Percentiles rank a stretch among this genome's conserved stretches.
These are phyloP conservation scores for Scleromitrula shiraiana DNA, from an alignment of 2,329 filamentous ascomycete species.

Conservation along the genomic window DNA sequence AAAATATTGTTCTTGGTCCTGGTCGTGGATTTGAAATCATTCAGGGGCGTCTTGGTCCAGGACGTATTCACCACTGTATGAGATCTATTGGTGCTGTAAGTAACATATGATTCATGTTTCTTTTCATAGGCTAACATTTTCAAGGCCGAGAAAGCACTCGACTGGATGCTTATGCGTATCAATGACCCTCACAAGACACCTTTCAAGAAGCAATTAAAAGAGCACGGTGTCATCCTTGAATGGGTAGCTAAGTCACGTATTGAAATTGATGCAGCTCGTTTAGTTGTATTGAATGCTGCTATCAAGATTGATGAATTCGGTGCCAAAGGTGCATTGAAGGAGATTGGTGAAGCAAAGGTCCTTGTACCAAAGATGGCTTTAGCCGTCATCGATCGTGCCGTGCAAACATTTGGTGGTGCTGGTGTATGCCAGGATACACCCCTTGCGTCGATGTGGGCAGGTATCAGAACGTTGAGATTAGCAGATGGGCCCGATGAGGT, in stretches of 20 bases:
- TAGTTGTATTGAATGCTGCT: conserved; percentile 88
- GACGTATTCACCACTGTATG: conserved; percentile 98
- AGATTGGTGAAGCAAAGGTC: conserved; percentile 94
- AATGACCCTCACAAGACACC: conserved; percentile 88
- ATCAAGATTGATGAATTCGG: conserved; percentile 87
- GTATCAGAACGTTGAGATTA: conserved; percentile 72
- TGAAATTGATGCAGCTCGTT: conserved; percentile 85
- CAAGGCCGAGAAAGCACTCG: conserved; percentile 76
- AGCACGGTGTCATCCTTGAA: conserved; percentile 91
- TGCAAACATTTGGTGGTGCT: conserved; percentile 85
- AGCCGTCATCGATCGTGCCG: conserved; percentile 84
- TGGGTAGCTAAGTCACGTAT: conserved; percentile 89
- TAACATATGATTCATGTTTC: conserved; percentile 12
- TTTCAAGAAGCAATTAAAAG: conserved; percentile 77
- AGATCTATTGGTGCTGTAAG: conserved; percentile 75
- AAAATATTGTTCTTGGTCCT: conserved; percentile 83
- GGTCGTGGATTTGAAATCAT: conserved; percentile 97
- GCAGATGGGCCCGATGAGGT: conserved; percentile 97
- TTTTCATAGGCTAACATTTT: conserved; percentile 12
- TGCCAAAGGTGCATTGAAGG: conserved; percentile 81
- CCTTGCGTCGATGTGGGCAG: conserved; percentile 73
- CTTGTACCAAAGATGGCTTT: conserved; percentile 76
- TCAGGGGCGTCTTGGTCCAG: conserved; percentile 89
- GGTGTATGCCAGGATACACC: conserved; percentile 94
- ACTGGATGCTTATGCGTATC: conserved; percentile 90